Conservation (phyloP, 805 yeast species). For the Saturnispora saitoi region DNA sequence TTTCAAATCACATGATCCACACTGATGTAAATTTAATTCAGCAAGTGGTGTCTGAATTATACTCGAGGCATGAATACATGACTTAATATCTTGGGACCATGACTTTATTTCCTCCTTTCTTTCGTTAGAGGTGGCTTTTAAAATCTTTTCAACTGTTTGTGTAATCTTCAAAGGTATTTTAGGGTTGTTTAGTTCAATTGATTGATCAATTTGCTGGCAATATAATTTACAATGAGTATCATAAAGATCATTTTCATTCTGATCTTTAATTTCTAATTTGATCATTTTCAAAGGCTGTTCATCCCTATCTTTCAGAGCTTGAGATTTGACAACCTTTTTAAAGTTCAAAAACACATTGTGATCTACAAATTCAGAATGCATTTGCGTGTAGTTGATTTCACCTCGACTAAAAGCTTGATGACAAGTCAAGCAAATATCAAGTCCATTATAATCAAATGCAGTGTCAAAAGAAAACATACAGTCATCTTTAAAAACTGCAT, state of each 20-base stretch:
- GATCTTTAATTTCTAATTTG: constrained; percentile 60
- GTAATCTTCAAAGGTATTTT: constrained; percentile 25
- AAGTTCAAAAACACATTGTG: constrained; percentile 57
- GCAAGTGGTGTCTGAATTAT: constrained; percentile 33
- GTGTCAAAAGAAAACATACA: constrained; percentile 82
- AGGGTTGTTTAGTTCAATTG: constrained; percentile 23
- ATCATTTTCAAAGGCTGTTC: constrained; percentile 39
- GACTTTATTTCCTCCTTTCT: constrained; percentile 66
- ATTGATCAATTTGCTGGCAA: constrained; percentile 27
- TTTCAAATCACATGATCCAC: constrained; percentile 51
- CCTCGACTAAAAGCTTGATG: constrained; percentile 59
- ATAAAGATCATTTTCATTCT: constrained; percentile 54
- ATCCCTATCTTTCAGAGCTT: constrained; percentile 19
- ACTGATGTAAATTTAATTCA: constrained; percentile 33
- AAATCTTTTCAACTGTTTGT: constrained; percentile 35
- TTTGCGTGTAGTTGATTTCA: constrained; percentile 40
- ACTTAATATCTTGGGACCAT: constrained; percentile 82
- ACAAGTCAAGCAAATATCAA: constrained; percentile 70
- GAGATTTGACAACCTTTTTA: constrained; percentile 41
- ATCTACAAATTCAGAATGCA: constrained; percentile 44
- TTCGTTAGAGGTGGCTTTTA: constrained; percentile 50
- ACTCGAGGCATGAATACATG: constrained; percentile 70
- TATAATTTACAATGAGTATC: constrained; percentile 37
- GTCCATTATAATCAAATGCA: constrained; percentile 43
- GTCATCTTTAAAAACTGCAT: constrained; percentile 71